Evolutionary conservation across 805 yeast genomes (phyloP), one percentile per base, ranked within the genome.

Genomic region (Teunomyces pallodes): DNA sequence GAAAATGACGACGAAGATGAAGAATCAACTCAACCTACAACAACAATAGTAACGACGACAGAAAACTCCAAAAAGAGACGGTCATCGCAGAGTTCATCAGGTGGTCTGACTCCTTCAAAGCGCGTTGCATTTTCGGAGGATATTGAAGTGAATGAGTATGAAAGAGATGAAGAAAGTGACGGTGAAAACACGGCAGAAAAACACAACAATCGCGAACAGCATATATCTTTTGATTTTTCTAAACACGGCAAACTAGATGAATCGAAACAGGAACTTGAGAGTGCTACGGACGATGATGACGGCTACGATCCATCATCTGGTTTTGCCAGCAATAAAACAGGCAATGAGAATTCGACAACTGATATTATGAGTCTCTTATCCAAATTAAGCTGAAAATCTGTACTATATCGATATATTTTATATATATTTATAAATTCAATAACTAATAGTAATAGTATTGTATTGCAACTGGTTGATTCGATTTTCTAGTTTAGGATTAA

Each of bases 121-220:
- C 60, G 69, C 33, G 77, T 72, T 6, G 76, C 76, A 26, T 72
- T 72, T 47, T 65, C 75, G 0, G 76, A 72, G 44, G 70, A 71
- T 38, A 60, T 72, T 13, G 72, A 72, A 53, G 61, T 72, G 28
- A 72, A 72, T 50, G 77, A 72, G 51, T 72, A 59, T 47, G 72
- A 66, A 27, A 53, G 70, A 6, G 77, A 72, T 41, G 74, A 69
- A n/a, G 60, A 62, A 27, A 53, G 61, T 3, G 61, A 58, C 29
- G 54, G 48, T 20, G 54, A 44, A 12, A 50, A 54, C 16, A 53
- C 47, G 13, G 56, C 51, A 5, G 57, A 56, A 10, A 59, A 38
- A 28, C 54, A 49, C 24, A 54, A 45, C 5, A 58, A 51, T 16
- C 50, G 31, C 5, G 54, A 50, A 24, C 42, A 32, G 35, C 17